Base-by-base conservation (phyloP, 305 asterid genomes). In the Fraxinus ornus region DNA sequence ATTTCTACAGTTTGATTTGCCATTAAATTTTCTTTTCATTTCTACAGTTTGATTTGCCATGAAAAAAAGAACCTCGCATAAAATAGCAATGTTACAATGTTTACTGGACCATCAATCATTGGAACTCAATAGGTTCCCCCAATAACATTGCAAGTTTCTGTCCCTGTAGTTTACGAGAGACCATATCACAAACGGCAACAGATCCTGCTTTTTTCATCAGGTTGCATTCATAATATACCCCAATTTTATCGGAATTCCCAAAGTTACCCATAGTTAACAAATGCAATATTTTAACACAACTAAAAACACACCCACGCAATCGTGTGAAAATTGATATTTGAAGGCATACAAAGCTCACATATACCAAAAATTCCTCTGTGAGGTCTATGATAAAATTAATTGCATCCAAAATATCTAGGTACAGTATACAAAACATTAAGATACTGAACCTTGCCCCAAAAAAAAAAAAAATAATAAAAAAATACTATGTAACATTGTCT, bases 51-150 rank as follows among this genome's bases (percentile, higher is more conserved):
- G 35, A 30, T 30, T 30, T 30, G 2, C 32, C 32, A 30, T 30
- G 32, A 30, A 30, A 32, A 33, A 33, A 33, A n/a, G 5, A 33
- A 33, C 5, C 36, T 33, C 36, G 4, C 36, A 33, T 33, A 12
- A 49, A 49, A 49, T 47, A 3, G n/a, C 19, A 47, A 4, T 39
- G 28, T 79, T 88, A 77, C 92, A 87, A 86, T 83, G 79, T 86
- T 89, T 85, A 87, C 89, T 80, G 90, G 89, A 89, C 93, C 92
- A 72, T 81, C 85, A 44, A 79, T 80, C 87, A 86, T 30, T 4
- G 15, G 5, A 19, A 76, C 5, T 79, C 81, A 76, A 86, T 75
- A 77, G 84, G 86, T 73, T 82, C 79, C 78, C 81, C 83, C 85
- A 83, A 76, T 66, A 83, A 86, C 89, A 80, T 74, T 77, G 84